Conservation (phyloP, 176 grass and related monocot species). For the Oryza longistaminata region DNA sequence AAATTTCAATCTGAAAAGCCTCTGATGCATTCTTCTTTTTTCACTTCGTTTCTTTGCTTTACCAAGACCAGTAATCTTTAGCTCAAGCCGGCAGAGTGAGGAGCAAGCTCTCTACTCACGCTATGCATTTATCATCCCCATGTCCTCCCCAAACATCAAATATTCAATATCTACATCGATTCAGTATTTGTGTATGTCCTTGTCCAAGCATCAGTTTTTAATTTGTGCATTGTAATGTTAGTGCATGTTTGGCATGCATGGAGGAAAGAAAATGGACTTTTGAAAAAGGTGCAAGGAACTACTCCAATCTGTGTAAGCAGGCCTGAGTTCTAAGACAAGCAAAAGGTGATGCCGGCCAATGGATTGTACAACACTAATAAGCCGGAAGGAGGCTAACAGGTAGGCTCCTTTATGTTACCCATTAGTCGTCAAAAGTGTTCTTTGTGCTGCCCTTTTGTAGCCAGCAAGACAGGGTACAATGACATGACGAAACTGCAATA, state of each 20-base stretch:
- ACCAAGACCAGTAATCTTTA: background rate
- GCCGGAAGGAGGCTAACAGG: background rate
- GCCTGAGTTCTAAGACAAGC: background rate
- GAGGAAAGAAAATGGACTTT: background rate
- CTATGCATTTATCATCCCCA: background rate
- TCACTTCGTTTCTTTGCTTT: background rate
- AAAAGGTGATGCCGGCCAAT: background rate
- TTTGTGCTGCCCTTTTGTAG: background rate
- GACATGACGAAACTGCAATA: background rate
- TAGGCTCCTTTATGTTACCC: slow-evolving; percentile 7
- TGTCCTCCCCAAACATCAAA: background rate
- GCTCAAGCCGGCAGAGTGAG: background rate
- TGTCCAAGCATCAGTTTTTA: background rate
- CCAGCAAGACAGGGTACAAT: background rate
- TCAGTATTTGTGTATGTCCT: background rate
- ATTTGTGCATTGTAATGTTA: background rate
- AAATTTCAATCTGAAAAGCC: background rate
- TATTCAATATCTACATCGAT: background rate
- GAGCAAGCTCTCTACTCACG: background rate
- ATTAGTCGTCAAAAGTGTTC: background rate
- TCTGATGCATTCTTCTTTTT: background rate
- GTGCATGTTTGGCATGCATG: background rate
- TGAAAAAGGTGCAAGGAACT: background rate
- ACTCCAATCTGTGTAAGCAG: background rate
- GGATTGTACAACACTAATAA: background rate